Evolutionary conservation across 352 stramenopile species (phyloP).

Genomic region (Phytopythium chamaehyphon): DNA sequence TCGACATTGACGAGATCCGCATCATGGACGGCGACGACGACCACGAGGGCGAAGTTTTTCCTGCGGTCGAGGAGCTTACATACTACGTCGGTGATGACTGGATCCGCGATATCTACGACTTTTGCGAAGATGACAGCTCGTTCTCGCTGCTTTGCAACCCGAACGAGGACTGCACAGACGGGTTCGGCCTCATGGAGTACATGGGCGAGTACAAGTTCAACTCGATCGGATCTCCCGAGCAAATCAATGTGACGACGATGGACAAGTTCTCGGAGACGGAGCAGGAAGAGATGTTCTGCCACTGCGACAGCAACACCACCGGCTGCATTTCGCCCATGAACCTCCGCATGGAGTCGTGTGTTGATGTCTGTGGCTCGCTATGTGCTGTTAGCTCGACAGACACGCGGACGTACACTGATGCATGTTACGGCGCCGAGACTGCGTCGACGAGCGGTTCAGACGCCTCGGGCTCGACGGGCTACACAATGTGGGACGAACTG

Average conservation of each 20-base stretch:
- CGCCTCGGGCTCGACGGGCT: conserved; percentile 7
- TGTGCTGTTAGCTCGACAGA: conserved; percentile 34
- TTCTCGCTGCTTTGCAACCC: conserved; percentile 57
- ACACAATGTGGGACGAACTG: conserved; percentile 35
- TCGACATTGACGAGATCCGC: conserved; percentile 47
- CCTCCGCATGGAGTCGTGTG: conserved; percentile 38
- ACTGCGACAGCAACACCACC: conserved; percentile 35
- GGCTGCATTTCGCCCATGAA: conserved; percentile 52
- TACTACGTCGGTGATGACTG: conserved; percentile 62
- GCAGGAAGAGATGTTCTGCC: conserved; percentile 37
- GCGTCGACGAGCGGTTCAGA: conserved; percentile 14
- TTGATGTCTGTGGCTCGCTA: conserved; percentile 43
- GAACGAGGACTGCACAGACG: conserved; percentile 45
- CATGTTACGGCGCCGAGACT: conserved; percentile 27
- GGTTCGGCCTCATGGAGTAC: conserved; percentile 47
- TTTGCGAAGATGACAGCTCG: conserved; percentile 46
- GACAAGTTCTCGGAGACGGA: conserved; percentile 16
- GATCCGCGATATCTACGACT: conserved; percentile 66
- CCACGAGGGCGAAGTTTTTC: conserved; percentile 31
- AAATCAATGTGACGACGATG: conserved; percentile 61
- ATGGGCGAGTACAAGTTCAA: conserved; percentile 65
- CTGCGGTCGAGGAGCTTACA: conserved; percentile 46
- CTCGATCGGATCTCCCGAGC: conserved; percentile 51
- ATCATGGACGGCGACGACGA: conserved; percentile 43
- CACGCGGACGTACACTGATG: conserved; percentile 33